Evolutionary conservation across 257 asterid genomes (phyloP).

Genomic region (Leonotis leonurus): DNA sequence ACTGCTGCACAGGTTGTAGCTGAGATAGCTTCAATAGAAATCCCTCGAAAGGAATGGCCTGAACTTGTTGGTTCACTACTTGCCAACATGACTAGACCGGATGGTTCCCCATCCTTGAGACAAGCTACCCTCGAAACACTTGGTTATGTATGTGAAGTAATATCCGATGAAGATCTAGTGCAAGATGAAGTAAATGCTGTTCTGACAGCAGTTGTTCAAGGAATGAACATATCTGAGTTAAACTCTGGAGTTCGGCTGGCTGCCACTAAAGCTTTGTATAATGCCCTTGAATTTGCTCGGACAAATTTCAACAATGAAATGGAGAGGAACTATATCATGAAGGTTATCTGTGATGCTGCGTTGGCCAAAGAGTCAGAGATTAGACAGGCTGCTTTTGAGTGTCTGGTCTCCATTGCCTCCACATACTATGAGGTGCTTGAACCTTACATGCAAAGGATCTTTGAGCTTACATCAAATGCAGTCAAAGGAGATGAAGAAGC

Average conservation of each 20-base stretch:
- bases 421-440: slow-evolving; percentile 68
- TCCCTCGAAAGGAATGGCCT: slow-evolving; percentile 82
- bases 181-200: slow-evolving; percentile 84
- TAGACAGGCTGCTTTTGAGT: slow-evolving; percentile 83
- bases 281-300: slow-evolving; percentile 90
- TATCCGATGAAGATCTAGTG: slow-evolving; percentile 58
- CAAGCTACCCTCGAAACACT: slow-evolving; percentile 83
- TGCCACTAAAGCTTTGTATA: slow-evolving; percentile 67
- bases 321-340: slow-evolving; percentile 89
- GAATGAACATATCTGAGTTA: slow-evolving; percentile 63
- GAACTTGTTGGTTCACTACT: slow-evolving; percentile 65
- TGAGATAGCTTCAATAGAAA: slow-evolving; percentile 69
- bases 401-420: slow-evolving; percentile 78
- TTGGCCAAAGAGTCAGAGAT: slow-evolving; percentile 61
- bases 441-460: slow-evolving; percentile 71
- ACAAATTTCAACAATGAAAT: slow-evolving; percentile 77
- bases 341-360: slow-evolving; percentile 76
- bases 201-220: slow-evolving; percentile 83
- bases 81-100: slow-evolving; percentile 58
- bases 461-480: slow-evolving; percentile 76
- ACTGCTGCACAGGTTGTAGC: slow-evolving; percentile 87
- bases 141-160: slow-evolving; percentile 86
- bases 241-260: slow-evolving; percentile 72
- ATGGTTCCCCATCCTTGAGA: slow-evolving; percentile 48
- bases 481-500: slow-evolving; percentile 73